Evolutionary conservation across 345 rosid species (phyloP).

Genomic region (Bruguiera parviflora): DNA sequence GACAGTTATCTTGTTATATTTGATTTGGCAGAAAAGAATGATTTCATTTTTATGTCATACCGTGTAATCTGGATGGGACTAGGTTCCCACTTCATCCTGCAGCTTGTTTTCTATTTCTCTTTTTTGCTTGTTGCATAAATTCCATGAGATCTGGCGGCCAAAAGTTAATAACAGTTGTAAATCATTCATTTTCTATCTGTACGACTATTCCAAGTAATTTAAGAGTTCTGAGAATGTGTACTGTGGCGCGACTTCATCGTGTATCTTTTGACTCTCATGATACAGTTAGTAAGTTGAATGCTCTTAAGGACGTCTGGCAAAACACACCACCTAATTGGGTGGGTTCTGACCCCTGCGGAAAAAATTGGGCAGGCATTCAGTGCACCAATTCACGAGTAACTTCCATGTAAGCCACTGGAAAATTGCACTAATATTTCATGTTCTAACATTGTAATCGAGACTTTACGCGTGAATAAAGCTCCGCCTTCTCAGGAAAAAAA

Average conservation of each 20-base stretch:
- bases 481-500: neutral
- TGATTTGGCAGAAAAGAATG: too few relatives aligned
- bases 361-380: conserved; percentile 59
- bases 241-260: neutral
- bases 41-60: too few relatives aligned
- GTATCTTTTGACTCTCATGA: conserved; percentile 5
- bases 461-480: neutral
- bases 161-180: too few relatives aligned
- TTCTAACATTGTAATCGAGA: neutral
- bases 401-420: conserved; percentile 45
- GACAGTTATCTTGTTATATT: neutral
- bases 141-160: neutral
- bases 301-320: conserved; percentile 43
- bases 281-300: conserved; percentile 42
- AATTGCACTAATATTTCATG: neutral
- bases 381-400: conserved; percentile 49
- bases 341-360: conserved; percentile 71
- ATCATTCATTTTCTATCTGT: too few relatives aligned
- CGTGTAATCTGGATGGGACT: neutral
- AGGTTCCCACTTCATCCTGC: neutral
- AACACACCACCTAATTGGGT: conserved; percentile 57
- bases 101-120: neutral
- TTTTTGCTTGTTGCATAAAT: neutral
- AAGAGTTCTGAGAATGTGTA: neutral
- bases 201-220: neutral